phyloP scores from a whole-genome alignment of 2,329 filamentous ascomycete genomes.

The Colletotrichum agaves region DNA sequence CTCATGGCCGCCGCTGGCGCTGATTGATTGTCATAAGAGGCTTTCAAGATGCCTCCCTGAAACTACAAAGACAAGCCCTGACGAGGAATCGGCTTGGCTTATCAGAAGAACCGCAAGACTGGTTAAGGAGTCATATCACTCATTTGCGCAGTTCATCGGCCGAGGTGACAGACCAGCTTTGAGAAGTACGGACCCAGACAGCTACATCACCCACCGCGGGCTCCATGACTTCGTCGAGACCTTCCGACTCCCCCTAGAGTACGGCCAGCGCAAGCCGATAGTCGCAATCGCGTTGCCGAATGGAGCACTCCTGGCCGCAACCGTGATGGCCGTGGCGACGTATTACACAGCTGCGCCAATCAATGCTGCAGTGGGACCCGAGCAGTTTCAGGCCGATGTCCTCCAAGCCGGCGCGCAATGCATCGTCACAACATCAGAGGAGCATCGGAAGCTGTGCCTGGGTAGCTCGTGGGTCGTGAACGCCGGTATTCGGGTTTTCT shows the following conservation, averaged over 20 bases:
- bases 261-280: slow-evolving; percentile 49
- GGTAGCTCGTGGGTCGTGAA: slow-evolving; percentile 43
- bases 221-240: slow-evolving; percentile 46
- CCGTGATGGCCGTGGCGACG: slow-evolving; percentile 59
- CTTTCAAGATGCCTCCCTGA: slow-evolving; percentile 52
- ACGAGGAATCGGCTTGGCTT: slow-evolving; percentile 33
- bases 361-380: slow-evolving; percentile 57
- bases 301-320: slow-evolving; percentile 62
- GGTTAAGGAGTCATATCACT: slow-evolving; percentile 47
- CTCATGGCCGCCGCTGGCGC: slow-evolving; percentile 43
- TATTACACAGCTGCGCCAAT: slow-evolving; percentile 64
- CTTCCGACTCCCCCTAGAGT: slow-evolving; percentile 46
- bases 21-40: slow-evolving; percentile 48
- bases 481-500: slow-evolving; percentile 50
- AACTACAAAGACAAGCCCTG: slow-evolving; percentile 44
- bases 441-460: slow-evolving; percentile 54
- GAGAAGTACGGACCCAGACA: slow-evolving; percentile 40
- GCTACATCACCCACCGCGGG: slow-evolving; percentile 46
- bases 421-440: slow-evolving; percentile 56
- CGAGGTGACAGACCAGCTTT: slow-evolving; percentile 44
- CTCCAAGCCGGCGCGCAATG: slow-evolving; percentile 57
- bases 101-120: slow-evolving; percentile 39
- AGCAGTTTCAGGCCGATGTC: slow-evolving; percentile 63
- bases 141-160: slow-evolving; percentile 52
- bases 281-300: slow-evolving; percentile 64